phyloP scores from a whole-genome alignment of 306 rosid species.

The Lablab purpureus region DNA sequence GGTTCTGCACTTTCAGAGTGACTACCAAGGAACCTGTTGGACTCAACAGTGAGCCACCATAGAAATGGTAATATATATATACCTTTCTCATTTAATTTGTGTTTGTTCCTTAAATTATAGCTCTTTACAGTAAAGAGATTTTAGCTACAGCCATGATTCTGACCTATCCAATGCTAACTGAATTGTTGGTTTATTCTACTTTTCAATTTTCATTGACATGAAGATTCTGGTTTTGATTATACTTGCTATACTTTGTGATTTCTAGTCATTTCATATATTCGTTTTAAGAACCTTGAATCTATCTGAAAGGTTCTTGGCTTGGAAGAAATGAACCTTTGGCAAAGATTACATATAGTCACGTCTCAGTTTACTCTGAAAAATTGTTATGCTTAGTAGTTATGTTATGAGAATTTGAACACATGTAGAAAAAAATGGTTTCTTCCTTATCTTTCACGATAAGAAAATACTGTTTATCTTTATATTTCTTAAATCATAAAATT shows the following conservation, averaged over 20 bases:
- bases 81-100: constrained; percentile 24
- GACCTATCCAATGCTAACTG: background rate
- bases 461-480: too few species aligned
- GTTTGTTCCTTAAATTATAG: constrained; percentile 12
- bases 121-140: background rate
- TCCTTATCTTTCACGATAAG: too few species aligned
- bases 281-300: background rate
- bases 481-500: too few species aligned
- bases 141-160: constrained; percentile 16
- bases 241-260: too few species aligned
- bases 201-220: background rate
- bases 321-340: too few species aligned
- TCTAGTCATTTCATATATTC: too few species aligned
- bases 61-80: constrained; percentile 27
- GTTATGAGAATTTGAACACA: too few species aligned
- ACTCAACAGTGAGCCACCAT: background rate
- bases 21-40: constrained; percentile 11
- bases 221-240: background rate
- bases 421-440: too few species aligned
- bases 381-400: too few species aligned
- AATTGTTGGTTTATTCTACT: background rate
- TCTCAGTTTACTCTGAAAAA: too few species aligned
- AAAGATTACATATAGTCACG: too few species aligned
- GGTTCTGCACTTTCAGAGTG: constrained; percentile 33
- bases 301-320: background rate